Conservation (phyloP, 2,329 filamentous ascomycete species). For the Aspergillus ochraceoroseus region DNA sequence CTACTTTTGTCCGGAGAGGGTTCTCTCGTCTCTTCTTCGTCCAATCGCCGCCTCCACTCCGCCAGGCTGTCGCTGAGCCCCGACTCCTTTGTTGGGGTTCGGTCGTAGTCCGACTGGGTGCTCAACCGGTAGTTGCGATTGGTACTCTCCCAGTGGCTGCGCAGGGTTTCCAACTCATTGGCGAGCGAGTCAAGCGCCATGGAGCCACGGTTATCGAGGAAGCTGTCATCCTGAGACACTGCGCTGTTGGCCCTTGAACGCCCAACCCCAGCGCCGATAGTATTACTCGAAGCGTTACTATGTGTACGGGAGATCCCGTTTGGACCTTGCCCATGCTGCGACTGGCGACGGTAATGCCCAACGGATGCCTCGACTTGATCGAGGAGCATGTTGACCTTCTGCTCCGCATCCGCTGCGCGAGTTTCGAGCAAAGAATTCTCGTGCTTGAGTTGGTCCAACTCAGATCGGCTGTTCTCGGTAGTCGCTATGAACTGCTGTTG, state of each 20-base stretch:
- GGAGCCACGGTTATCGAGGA: slow-evolving; percentile 55
- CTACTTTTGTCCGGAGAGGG: slow-evolving; percentile 28
- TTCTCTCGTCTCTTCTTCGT: slow-evolving; percentile 50
- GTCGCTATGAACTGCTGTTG: slow-evolving; percentile 55
- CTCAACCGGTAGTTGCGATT: slow-evolving; percentile 93
- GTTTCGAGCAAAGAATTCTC: slow-evolving; percentile 78
- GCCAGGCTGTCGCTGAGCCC: slow-evolving; percentile 65
- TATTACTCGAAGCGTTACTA: slow-evolving; percentile 52
- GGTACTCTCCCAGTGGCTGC: slow-evolving; percentile 90
- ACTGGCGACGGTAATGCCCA: slow-evolving; percentile 83
- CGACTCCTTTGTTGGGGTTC: slow-evolving; percentile 46
- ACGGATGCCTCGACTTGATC: slow-evolving; percentile 93
- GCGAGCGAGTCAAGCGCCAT: slow-evolving; percentile 84
- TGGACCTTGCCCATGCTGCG: slow-evolving; percentile 43
- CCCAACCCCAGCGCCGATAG: slow-evolving; percentile 31
- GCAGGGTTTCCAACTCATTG: slow-evolving; percentile 82
- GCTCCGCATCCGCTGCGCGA: slow-evolving; percentile 82
- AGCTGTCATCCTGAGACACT: slow-evolving; percentile 41
- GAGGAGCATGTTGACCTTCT: slow-evolving; percentile 84
- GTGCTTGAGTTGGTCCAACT: slow-evolving; percentile 74
- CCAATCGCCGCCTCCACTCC: slow-evolving; percentile 74
- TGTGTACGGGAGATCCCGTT: slow-evolving; percentile 49
- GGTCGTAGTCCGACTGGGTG: slow-evolving; percentile 82
- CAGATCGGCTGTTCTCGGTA: slow-evolving; percentile 54
- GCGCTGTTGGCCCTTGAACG: slow-evolving; percentile 42